Evolutionary conservation across 2,329 filamentous ascomycete genomes (phyloP).

Genomic region (Botrytis medusae): DNA sequence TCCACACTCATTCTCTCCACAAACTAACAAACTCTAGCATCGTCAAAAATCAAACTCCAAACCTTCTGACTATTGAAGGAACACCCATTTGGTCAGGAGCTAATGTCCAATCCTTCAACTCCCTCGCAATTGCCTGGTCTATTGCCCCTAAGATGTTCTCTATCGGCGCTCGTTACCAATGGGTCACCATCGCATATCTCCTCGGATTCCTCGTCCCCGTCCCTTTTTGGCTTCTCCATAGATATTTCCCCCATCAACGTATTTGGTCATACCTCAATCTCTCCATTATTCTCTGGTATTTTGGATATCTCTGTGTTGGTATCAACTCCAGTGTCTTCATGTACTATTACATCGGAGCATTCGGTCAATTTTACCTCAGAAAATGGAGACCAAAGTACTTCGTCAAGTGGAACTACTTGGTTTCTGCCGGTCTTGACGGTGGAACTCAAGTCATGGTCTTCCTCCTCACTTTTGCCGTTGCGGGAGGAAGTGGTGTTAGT

Average conservation of each 20-base stretch:
- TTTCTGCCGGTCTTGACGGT: slow-evolving; percentile 69
- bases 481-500: slow-evolving; percentile 37
- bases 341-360: slow-evolving; percentile 65
- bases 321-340: slow-evolving; percentile 69
- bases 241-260: slow-evolving; percentile 56
- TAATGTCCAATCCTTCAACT: slow-evolving; percentile 58
- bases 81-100: slow-evolving; percentile 65
- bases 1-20: slow-evolving; percentile 41
- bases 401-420: slow-evolving; percentile 76
- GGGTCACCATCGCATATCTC: slow-evolving; percentile 70
- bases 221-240: slow-evolving; percentile 54
- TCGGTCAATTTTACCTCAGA: slow-evolving; percentile 69
- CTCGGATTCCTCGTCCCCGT: slow-evolving; percentile 65
- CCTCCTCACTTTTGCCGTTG: slow-evolving; percentile 63
- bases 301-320: slow-evolving; percentile 63
- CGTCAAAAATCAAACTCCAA: slow-evolving; percentile 62
- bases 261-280: slow-evolving; percentile 65
- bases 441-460: slow-evolving; percentile 67
- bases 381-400: slow-evolving; percentile 60
- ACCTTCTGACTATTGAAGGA: slow-evolving; percentile 59
- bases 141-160: slow-evolving; percentile 71
- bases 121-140: slow-evolving; percentile 70
- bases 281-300: slow-evolving; percentile 66
- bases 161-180: slow-evolving; percentile 59
- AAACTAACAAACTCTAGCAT: slow-evolving; percentile 59